These are phyloP conservation scores for Boeremia exigua DNA, from an alignment of 2,329 filamentous ascomycete species.

Conservation along the genomic window DNA sequence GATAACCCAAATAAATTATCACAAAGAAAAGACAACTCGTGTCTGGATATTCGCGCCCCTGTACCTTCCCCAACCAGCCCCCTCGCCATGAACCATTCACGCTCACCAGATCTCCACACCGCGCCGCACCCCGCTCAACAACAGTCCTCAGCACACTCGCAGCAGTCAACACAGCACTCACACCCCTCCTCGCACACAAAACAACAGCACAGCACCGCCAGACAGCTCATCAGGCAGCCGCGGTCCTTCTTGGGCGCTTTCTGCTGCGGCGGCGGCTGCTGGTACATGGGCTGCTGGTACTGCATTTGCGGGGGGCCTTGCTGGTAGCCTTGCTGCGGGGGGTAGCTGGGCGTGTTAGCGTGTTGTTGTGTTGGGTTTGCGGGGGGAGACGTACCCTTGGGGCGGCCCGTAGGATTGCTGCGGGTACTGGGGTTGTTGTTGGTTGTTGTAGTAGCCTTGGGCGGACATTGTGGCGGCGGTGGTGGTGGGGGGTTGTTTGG, in stretches of 20 bases:
- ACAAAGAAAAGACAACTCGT: neutral
- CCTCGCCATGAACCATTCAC: too few relatives aligned
- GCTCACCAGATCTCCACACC: neutral
- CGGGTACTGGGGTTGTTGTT: conserved; percentile 42
- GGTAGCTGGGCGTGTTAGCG: neutral
- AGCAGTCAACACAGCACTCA: conserved; percentile 68
- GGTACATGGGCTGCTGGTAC: conserved; percentile 44
- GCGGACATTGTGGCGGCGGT: conserved; percentile 39
- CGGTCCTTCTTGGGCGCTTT: conserved; percentile 48
- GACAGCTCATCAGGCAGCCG: conserved; percentile 35
- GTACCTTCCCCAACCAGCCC: neutral
- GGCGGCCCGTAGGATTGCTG: conserved; percentile 37
- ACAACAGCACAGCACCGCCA: conserved; percentile 63
- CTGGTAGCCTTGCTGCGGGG: conserved; percentile 2
- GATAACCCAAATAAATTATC: neutral
- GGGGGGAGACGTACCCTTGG: neutral
- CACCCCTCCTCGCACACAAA: conserved; percentile 69
- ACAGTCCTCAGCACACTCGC: conserved; percentile 51
- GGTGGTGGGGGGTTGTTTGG: neutral
- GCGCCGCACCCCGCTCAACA: conserved; percentile 20
- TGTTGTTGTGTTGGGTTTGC: too few relatives aligned
- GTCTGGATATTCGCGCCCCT: neutral
- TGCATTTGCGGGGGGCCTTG: conserved; percentile 39
- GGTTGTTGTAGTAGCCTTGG: conserved; percentile 45
- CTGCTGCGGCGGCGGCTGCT: conserved; percentile 57